These are phyloP conservation scores for Lentinula detonsa DNA, from an alignment of 768 basidiomycete species.

Conservation along the genomic window DNA sequence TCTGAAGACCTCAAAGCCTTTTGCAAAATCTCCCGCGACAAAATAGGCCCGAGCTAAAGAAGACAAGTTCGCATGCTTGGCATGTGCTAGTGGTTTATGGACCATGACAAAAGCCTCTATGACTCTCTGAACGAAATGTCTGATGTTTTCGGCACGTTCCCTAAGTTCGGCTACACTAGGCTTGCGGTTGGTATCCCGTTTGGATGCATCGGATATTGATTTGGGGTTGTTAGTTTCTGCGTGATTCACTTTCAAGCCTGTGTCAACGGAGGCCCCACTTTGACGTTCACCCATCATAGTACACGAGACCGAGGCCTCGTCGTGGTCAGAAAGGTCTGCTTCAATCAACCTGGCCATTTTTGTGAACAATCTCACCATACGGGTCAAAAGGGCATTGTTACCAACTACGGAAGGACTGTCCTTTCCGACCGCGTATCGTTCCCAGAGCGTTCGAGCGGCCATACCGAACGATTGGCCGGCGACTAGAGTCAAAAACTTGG, in stretches of 20 bases:
- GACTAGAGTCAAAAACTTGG: slow-evolving; percentile 38
- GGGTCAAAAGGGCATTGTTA: slow-evolving; percentile 37
- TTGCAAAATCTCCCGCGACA: slow-evolving; percentile 40
- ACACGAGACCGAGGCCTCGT: background rate
- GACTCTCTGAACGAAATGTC: background rate
- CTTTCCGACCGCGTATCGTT: slow-evolving; percentile 39
- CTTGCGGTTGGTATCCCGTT: background rate
- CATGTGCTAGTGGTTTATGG: slow-evolving; percentile 40
- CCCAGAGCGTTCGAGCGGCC: slow-evolving; percentile 52
- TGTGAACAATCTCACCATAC: slow-evolving; percentile 44
- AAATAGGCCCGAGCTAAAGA: slow-evolving; percentile 60
- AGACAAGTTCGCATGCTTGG: slow-evolving; percentile 47
- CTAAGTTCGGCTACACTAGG: background rate
- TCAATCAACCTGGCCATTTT: slow-evolving; percentile 18
- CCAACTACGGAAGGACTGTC: slow-evolving; percentile 36
- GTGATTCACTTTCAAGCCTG: background rate
- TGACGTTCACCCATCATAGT: background rate
- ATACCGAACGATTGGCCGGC: slow-evolving; percentile 43
- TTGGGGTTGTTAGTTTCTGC: background rate
- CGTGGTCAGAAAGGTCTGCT: slow-evolving; percentile 7
- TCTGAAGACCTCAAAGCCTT: slow-evolving; percentile 43
- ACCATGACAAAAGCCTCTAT: slow-evolving; percentile 31
- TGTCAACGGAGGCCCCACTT: background rate
- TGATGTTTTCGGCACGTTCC: background rate
- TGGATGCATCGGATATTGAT: background rate